Conservation (phyloP, 106 monocot species). For the Dactylorhiza incarnata region DNA sequence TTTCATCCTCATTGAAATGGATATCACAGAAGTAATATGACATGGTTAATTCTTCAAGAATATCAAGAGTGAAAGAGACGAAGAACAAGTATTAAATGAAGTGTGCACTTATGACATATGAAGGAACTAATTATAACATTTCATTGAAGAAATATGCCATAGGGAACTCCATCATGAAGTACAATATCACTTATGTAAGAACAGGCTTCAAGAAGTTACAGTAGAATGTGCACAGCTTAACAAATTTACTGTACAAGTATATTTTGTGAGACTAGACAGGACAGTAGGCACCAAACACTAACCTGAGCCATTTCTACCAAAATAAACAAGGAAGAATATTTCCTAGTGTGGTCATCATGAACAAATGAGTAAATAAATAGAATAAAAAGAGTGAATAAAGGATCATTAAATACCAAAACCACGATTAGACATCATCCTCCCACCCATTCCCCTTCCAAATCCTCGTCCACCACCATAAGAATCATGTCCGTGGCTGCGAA, state of each 20-base stretch:
- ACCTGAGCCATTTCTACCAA: neutral
- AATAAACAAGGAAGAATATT: no score
- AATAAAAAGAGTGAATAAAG: no score
- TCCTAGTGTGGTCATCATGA: no score
- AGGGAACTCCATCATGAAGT: neutral
- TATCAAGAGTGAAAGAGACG: neutral
- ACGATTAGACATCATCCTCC: no score
- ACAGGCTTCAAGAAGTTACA: neutral
- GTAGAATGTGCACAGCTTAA: neutral
- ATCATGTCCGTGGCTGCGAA: slow-evolving; percentile 25
- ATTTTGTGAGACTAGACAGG: neutral
- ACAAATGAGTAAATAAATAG: no score
- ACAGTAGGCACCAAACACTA: neutral
- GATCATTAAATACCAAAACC: no score
- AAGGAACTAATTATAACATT: neutral
- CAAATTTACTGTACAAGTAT: neutral
- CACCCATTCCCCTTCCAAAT: no score
- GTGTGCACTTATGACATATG: neutral
- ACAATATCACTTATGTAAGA: neutral
- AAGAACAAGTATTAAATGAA: neutral
- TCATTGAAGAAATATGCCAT: neutral
- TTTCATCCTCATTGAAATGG: neutral
- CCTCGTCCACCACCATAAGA: no score
- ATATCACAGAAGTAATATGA: neutral
- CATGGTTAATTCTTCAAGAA: neutral